These are phyloP conservation scores for Sphaerosporella brunnea DNA, from an alignment of 495 filamentous ascomycete species.

Conservation along the genomic window DNA sequence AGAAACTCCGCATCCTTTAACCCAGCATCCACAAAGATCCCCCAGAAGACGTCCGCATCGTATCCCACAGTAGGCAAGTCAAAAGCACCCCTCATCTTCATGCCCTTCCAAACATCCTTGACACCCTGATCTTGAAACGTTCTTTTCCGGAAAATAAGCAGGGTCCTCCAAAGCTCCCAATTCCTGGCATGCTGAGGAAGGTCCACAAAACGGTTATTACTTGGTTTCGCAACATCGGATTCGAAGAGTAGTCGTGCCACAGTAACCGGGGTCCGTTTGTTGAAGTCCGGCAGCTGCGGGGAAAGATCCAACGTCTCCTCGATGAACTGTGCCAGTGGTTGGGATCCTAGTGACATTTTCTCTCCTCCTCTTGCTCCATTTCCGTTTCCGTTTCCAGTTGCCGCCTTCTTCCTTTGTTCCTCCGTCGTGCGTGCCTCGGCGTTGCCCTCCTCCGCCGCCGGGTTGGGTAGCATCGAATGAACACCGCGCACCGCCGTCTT, in stretches of 20 bases:
- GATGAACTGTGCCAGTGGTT: neutral
- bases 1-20: slow-evolving; percentile 11
- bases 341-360: neutral
- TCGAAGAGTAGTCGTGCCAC: slow-evolving; percentile 11
- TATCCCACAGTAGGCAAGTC: slow-evolving; percentile 14
- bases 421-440: neutral
- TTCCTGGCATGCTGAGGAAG: slow-evolving; percentile 6
- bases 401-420: neutral
- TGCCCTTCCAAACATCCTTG: slow-evolving; percentile 16
- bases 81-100: slow-evolving; percentile 12
- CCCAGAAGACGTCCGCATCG: slow-evolving; percentile 15
- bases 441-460: neutral
- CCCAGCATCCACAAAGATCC: slow-evolving; percentile 12
- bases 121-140: slow-evolving; percentile 17
- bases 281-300: neutral
- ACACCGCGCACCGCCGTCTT: neutral
- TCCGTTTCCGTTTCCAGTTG: neutral
- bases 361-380: neutral
- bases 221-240: slow-evolving; percentile 9
- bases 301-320: neutral
- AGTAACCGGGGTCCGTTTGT: neutral
- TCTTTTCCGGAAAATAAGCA: slow-evolving; percentile 15
- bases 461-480: neutral
- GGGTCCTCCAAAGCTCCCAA: slow-evolving; percentile 14
- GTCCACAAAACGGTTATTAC: slow-evolving; percentile 16